These are phyloP conservation scores for Serendipita sp. DNA, from an alignment of 768 basidiomycete genomes.

Conservation along the genomic window DNA sequence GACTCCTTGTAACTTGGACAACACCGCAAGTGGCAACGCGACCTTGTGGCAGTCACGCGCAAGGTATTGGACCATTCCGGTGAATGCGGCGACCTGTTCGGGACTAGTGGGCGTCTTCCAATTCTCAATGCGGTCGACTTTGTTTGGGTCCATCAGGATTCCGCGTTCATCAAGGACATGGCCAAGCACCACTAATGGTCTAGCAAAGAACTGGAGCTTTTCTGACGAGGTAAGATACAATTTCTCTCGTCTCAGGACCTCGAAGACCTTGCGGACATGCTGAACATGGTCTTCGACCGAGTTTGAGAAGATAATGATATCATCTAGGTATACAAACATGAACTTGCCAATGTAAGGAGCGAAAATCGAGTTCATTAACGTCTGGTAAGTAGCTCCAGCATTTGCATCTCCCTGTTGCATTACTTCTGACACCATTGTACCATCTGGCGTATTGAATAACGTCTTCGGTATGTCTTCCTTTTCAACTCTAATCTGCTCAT, in stretches of 20 bases:
- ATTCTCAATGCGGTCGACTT: conserved; percentile 15
- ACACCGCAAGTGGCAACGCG: conserved; percentile 24
- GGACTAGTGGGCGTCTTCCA: conserved; percentile 20
- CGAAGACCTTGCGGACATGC: conserved; percentile 20
- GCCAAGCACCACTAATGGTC: conserved; percentile 19
- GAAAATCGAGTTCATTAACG: conserved; percentile 28
- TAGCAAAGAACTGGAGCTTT: conserved; percentile 22
- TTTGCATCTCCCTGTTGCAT: conserved; percentile 23
- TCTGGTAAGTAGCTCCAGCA: conserved; percentile 26
- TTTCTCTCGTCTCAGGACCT: conserved; percentile 18
- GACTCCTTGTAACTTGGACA: conserved; percentile 14
- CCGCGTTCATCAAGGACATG: conserved; percentile 23
- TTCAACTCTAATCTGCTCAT: conserved; percentile 19
- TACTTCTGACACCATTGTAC: conserved; percentile 28
- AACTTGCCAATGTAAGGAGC: conserved; percentile 17
- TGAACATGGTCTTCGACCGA: conserved; percentile 17
- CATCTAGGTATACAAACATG: conserved; percentile 23
- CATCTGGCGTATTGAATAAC: conserved; percentile 24
- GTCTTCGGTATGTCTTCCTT: conserved; percentile 14
- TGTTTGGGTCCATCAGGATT: conserved; percentile 28
- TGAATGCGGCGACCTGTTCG: conserved; percentile 21
- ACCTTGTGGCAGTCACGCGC: conserved; percentile 19
- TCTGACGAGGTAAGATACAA: conserved; percentile 18
- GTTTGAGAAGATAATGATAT: conserved; percentile 22
- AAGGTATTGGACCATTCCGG: conserved; percentile 24